Base-by-base conservation (phyloP, 306 rosid genomes). In the Argentina anserina region DNA sequence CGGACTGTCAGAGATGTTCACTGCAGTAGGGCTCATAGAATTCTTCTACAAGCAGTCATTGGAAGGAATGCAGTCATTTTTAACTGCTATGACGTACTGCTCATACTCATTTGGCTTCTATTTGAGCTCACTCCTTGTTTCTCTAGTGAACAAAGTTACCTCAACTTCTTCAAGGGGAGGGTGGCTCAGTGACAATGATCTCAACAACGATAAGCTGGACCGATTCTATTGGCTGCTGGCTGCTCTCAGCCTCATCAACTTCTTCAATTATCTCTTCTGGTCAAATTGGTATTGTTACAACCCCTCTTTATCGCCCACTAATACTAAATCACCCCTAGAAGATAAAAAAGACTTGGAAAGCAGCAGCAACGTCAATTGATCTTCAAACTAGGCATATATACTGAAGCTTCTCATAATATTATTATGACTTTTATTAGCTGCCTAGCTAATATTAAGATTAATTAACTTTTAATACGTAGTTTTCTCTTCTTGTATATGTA, bases 41-140 rank as follows among this genome's bases (percentile, higher is more conserved):
- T 88, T 88, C 65, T 86, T 88, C 75, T 88, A 88, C 79, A 82
- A 70, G 47, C 88, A 88, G 46, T 80, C 93, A 0, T 31, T 78
- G 76, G 86, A 84, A 25, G 88, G 90, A 21, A 86, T 88, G 93
- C 90, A 86, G 10, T 74, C 88, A 28, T 84, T 84, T 77, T 71
- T 86, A n/a, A 86, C 90, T 0, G 89, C 89, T 61, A 82, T 88
- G 84, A 82, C 90, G 3, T 88, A 84, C 47, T 88, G 92, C 47
- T 85, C 92, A 1, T 85, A 85, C 81, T 85, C 92, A 2, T 82
- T 86, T 36, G 93, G 93, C 9, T 86, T 84, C 84, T 88, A 84
- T 65, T 60, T 84, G 70, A 88, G 90, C 81, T 84, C 90, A 7
- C 68, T 88, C 13, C 82, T 88, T 31, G 90, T 86, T 40, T 82